A percentile compares a stretch with the other conserved stretches of the same genome.
Evolutionary conservation across 345 rosid species (phyloP).

Genomic region (Citrus hindsii): DNA sequence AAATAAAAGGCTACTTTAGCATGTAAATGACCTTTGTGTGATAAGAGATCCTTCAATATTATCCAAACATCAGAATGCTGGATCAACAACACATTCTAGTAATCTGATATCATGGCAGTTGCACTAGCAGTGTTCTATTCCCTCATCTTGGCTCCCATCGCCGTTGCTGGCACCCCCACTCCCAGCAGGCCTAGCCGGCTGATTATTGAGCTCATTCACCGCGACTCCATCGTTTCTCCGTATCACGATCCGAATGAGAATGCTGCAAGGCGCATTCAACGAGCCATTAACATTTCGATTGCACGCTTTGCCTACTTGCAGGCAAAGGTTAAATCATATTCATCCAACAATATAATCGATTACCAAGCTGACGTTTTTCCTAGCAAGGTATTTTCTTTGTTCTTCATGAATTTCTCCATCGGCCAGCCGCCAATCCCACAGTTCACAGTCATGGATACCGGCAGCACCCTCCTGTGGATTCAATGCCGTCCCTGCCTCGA

Average conservation of each 20-base stretch:
- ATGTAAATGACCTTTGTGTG: neutral
- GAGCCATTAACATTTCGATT: slow-evolving; percentile 22
- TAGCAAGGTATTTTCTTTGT: slow-evolving; percentile 11
- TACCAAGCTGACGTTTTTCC: slow-evolving; percentile 34
- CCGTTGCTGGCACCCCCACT: neutral
- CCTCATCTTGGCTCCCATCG: neutral
- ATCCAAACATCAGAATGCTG: neutral
- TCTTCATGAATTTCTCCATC: slow-evolving; percentile 44
- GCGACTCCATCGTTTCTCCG: slow-evolving; percentile 29
- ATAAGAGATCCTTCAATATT: neutral
- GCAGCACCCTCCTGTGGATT: slow-evolving; percentile 62
- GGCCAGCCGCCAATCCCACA: slow-evolving; percentile 62
- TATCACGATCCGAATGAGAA: slow-evolving; percentile 20
- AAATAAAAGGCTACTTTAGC: neutral
- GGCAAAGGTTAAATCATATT: slow-evolving; percentile 8
- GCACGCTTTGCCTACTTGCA: slow-evolving; percentile 28
- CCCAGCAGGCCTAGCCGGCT: slow-evolving; percentile 6
- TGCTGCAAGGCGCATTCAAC: slow-evolving; percentile 15
- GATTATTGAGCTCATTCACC: slow-evolving; percentile 26
- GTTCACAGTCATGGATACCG: slow-evolving; percentile 51
- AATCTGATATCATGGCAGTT: neutral
- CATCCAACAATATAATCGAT: slow-evolving; percentile 4
- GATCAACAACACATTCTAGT: neutral
- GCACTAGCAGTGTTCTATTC: neutral
- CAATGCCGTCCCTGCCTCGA: slow-evolving; percentile 44